Conservation (phyloP, 495 filamentous ascomycete genomes). For the Lophium mytilinum region DNA sequence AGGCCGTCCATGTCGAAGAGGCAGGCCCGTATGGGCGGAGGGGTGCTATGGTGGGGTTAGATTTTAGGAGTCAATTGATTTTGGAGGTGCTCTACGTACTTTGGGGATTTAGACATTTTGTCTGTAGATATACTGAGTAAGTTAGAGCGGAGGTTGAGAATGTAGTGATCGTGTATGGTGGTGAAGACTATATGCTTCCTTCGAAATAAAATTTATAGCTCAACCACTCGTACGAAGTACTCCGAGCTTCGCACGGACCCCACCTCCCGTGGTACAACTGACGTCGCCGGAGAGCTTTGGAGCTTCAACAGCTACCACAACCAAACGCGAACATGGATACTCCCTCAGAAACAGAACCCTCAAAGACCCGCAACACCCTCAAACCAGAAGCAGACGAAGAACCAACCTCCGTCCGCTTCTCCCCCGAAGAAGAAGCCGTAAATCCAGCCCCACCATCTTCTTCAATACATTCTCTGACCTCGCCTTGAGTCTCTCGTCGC, state of each 20-base stretch:
- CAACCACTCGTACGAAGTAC: background rate
- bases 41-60: constrained; percentile 2
- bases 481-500: constrained; percentile 52
- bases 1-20: constrained; percentile 99
- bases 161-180: background rate
- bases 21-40: constrained; percentile 75
- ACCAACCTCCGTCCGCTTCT: constrained; percentile 38
- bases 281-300: no score
- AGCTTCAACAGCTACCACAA: background rate
- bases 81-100: background rate
- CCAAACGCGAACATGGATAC: background rate
- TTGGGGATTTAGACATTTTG: background rate
- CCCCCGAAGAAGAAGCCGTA: constrained; percentile 73
- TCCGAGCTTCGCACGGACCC: no score
- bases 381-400: constrained; percentile 7
- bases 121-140: background rate
- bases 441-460: constrained; percentile 17
- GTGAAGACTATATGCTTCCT: background rate
- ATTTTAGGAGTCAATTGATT: background rate
- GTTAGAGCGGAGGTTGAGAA: background rate
- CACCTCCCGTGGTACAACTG: no score
- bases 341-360: background rate
- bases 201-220: background rate
- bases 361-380: constrained; percentile 1
- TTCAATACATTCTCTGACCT: background rate